Base-by-base conservation (phyloP, 2,329 filamentous ascomycete species). In the Orbilia ellipsospora region DNA sequence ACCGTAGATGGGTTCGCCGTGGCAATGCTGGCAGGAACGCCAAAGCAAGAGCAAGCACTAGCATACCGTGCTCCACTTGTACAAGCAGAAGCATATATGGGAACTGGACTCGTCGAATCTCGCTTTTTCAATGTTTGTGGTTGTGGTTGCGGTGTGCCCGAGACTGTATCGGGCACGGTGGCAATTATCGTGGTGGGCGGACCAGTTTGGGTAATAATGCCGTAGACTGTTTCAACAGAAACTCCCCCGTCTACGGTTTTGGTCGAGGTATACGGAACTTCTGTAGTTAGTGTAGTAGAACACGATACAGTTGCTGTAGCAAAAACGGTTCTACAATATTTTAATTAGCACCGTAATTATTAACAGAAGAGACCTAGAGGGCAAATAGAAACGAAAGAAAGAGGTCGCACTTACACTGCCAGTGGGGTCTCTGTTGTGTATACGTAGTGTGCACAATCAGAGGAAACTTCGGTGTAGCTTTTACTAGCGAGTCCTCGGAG, bases 1-100 rank as follows among this genome's bases (percentile, higher is more conserved):
- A 44, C 23, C 5, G 60, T 63, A 7, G 60, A 23, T 23, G 48
- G 26, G 12, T 4, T 42, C 6, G 16, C 44, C 4, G 60, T 63
- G 10, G 16, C 28, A 18, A 54, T 44, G 36, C 48, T 63, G 2
- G 60, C 60, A 23, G 60, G 60, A 12, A 63, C 60, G 2, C 60
- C 60, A 42, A 63, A 54, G 28, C 60, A 63, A 15, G 60, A 63
- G 26, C 60, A 63, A 8, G 60, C 60, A 26, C 60, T 63, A 23
- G 60, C 60, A 42, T 63, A 63, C 16, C 60, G 26, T 5, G 45
- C 48, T 13, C 60, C 60, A 7, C 60, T 54, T 4, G 60, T 54
- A 28, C 60, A 63, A 20, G 60, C 15, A 23, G 45, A 20, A 6
- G 60, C 60, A 23, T 63, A 63, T 1, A 42, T 36, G n/a, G 60